Evolutionary conservation across 2,329 filamentous ascomycete species (phyloP).

Genomic region (Penicillium sp.): DNA sequence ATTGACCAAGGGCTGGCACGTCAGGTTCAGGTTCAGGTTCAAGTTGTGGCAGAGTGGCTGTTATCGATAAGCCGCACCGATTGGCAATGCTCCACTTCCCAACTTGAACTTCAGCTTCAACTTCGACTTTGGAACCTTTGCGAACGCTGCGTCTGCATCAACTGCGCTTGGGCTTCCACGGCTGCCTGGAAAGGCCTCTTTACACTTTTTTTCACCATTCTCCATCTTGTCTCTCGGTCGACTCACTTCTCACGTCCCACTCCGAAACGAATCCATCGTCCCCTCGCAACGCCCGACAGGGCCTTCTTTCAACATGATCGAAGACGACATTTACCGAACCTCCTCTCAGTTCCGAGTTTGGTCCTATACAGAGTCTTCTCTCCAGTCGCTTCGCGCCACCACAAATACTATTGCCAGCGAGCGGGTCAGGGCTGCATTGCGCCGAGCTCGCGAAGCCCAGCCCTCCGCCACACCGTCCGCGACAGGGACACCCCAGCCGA

Average conservation of each 20-base stretch:
- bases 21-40: no score
- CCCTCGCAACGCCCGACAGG: background rate
- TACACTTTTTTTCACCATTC: no score
- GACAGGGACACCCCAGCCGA: constrained; percentile 34
- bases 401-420: constrained; percentile 81
- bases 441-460: constrained; percentile 47
- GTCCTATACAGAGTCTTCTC: constrained; percentile 80
- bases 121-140: no score
- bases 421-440: constrained; percentile 63
- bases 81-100: background rate
- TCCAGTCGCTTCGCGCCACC: constrained; percentile 72
- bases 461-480: constrained; percentile 38
- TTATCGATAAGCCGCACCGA: constrained; percentile 8
- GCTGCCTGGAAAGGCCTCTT: no score
- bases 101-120: no score
- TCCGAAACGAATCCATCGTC: background rate
- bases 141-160: no score
- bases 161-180: no score
- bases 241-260: no score
- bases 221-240: no score
- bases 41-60: background rate
- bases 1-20: no score
- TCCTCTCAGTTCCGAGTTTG: constrained; percentile 91
- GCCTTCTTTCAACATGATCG: constrained; percentile 63
- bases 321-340: constrained; percentile 88